Evolutionary conservation across 2,329 filamentous ascomycete genomes (phyloP), one percentile per base, ranked within the genome.

Genomic region (Ascochyta clinopodiicola): DNA sequence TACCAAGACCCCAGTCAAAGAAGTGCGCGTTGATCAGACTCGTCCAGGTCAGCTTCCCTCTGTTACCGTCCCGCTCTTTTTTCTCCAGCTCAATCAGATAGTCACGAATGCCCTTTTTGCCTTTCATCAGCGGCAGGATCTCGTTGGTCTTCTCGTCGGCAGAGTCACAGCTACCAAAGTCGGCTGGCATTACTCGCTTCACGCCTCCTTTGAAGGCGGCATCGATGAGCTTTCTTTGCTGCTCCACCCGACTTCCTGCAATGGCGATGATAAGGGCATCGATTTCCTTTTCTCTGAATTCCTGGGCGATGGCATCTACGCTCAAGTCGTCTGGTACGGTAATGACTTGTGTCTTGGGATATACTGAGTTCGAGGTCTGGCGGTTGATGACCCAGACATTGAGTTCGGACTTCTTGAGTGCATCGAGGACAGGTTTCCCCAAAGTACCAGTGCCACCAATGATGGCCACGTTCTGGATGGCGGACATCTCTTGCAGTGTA

Each of bases 101-200:
- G 25, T 73, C 69, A 8, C 76, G 70, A 34, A 74, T 64, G 0
- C 48, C 59, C 36, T 72, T 70, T 58, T 89, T 89, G 54, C 74
- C 71, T 27, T 69, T 74, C 64, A 85, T 86, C 1, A 86, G 70
- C 1, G 85, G 81, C 1, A 88, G 74, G 1, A 79, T 64, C 19
- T 76, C 69, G 34, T 75, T 74, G 46, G 58, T 79, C 64, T 51
- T 74, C 60, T 51, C 73, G 69, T 68, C 78, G 37, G 69, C 78
- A 52, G 66, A 78, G 60, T 75, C 80, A 63, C 76, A 79, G 51
- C 70, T 73, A 10, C 76, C 81, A 58, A 83, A 89, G 52, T 90
- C 87, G 17, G 84, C 84, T 0, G 86, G 85, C 7, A 87, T 83
- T 59, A 86, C 84, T 5, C 85, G 79, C 58, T 82, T 81, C 5